phyloP scores from a whole-genome alignment of 805 yeast genomes.

The Sugiyamaella lignohabitans region DNA sequence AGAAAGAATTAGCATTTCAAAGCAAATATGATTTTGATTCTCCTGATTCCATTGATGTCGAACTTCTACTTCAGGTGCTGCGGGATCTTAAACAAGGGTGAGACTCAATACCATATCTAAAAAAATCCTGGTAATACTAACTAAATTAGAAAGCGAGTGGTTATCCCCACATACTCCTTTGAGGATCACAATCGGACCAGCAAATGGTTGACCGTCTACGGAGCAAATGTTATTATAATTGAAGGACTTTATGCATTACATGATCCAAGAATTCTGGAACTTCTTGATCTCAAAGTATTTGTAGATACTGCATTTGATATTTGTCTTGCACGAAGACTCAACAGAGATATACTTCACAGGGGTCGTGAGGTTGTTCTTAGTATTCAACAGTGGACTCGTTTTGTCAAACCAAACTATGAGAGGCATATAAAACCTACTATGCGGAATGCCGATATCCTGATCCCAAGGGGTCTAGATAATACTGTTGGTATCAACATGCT shows the following conservation, averaged over 20 bases:
- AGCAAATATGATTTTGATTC: slow-evolving; percentile 79
- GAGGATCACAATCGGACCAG: slow-evolving; percentile 53
- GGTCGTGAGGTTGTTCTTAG: slow-evolving; percentile 82
- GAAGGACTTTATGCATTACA: slow-evolving; percentile 88
- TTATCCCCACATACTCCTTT: slow-evolving; percentile 69
- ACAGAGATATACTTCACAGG: slow-evolving; percentile 78
- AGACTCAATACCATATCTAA: not conserved
- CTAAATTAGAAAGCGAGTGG: slow-evolving; percentile 36
- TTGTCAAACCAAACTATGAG: slow-evolving; percentile 89
- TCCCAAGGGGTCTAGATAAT: slow-evolving; percentile 90
- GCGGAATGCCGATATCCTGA: slow-evolving; percentile 73
- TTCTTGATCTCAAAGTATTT: slow-evolving; percentile 82
- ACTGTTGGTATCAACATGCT: slow-evolving; percentile 70
- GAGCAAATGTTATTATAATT: slow-evolving; percentile 86
- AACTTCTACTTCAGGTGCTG: slow-evolving; percentile 58
- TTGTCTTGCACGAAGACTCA: slow-evolving; percentile 80
- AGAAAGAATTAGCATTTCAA: slow-evolving; percentile 55
- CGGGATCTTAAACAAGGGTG: slow-evolving; percentile 60
- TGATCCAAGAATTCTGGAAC: slow-evolving; percentile 56
- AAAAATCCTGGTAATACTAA: no score
- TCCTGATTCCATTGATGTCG: slow-evolving; percentile 80
- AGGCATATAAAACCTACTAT: slow-evolving; percentile 67
- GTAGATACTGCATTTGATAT: slow-evolving; percentile 93
- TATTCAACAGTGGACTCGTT: slow-evolving; percentile 80
- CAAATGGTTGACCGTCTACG: slow-evolving; percentile 71